Evolutionary conservation across 805 yeast species (phyloP), one percentile per base, ranked within the genome.

Genomic region (Scheffersomyces amazonensis): DNA sequence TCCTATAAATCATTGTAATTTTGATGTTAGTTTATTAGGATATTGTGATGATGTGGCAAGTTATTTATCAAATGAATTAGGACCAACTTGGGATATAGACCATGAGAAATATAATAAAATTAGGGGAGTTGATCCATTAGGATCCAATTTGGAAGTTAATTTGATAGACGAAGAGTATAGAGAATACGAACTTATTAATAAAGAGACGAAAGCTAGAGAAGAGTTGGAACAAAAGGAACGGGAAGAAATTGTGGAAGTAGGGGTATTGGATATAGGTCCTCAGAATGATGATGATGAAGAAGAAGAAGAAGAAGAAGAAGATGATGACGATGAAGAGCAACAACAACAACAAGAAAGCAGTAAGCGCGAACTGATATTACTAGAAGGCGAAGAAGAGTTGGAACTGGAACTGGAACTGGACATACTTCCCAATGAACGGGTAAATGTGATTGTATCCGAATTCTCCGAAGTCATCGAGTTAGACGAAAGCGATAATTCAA

Each of bases 41-140:
- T 55, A 54, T 42, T 66, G 73, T 45, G 75, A 69, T 43, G 70
- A 64, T 34, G 63, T 54, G 15, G 73, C 67, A 3, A 49, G 58
- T 25, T 66, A 58, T 43, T 37, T 68, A 16, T 54, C 64, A 39
- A 41, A 55, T 18, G 37, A 41, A 31, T 49, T 67, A 16, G 71
- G 66, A 3, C 39, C 43, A 9, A 40, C 36, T 1, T 69, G 73
- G 73, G 45, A 37, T 5, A 47, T 69, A 16, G 58, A 59, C 10
- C 73, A 68, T 36, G 42, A 46, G 18, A 52, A 53, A 24, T 60
- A 51, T 35, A 37, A 47, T 19, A 32, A 31, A 15, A 48, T 54
- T 9, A 24, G 45, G 16, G 60, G 56, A 2, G 31, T 21, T 4
- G 39, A 40, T 17, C 42, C 29, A 10, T 5, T 21, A 12, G 48